phyloP scores from a whole-genome alignment of 148 eudicot genomes.

The Heliosperma pusillum region DNA sequence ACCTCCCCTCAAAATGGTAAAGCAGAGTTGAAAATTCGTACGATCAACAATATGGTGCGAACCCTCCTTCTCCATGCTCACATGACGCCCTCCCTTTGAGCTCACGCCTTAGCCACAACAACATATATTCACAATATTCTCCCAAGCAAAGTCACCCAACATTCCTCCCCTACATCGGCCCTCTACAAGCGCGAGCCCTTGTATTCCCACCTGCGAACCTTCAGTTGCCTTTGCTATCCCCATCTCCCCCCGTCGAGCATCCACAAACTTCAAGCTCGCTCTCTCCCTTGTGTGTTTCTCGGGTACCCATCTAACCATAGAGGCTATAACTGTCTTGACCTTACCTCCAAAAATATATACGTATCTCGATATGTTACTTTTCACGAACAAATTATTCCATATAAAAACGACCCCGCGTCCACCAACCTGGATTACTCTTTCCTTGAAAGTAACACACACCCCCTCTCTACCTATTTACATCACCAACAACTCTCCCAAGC shows the following conservation, averaged over 20 bases:
- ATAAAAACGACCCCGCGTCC: background rate
- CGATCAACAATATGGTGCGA: background rate
- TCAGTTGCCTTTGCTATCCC: too few relatives aligned
- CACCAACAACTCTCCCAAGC: too few relatives aligned
- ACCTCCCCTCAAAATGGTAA: background rate
- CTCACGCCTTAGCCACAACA: background rate
- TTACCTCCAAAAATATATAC: background rate
- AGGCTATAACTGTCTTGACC: background rate
- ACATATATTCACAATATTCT: background rate
- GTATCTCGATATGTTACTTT: background rate
- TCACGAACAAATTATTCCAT: background rate
- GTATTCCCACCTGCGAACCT: background rate
- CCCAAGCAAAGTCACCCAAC: background rate
- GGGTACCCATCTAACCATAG: background rate
- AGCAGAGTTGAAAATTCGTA: background rate
- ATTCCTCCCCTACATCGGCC: background rate
- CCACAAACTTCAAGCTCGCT: background rate
- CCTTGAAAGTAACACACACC: too few relatives aligned
- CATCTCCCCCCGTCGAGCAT: background rate
- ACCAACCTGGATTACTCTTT: too few relatives aligned
- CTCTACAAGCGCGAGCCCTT: too few relatives aligned
- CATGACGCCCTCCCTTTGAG: background rate
- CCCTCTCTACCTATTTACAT: too few relatives aligned
- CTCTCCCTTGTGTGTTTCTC: background rate
- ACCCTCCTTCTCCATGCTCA: background rate